phyloP scores from a whole-genome alignment of 176 grass and related monocot species.

The Triticum dicoccoides region DNA sequence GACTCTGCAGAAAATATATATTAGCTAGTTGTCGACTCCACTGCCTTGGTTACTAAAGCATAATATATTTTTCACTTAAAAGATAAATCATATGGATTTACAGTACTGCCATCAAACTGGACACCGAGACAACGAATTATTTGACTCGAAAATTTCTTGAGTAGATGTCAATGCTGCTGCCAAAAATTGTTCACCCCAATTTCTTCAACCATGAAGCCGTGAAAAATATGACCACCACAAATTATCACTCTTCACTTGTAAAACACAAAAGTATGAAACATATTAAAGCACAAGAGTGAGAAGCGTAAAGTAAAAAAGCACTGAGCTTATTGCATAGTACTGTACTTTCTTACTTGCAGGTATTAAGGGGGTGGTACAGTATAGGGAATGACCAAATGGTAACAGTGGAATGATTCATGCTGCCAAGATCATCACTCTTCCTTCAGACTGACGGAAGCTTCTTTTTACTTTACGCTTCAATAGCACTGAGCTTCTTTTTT shows the following conservation, averaged over 20 bases:
- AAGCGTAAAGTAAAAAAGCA: background rate
- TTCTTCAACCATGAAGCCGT: background rate
- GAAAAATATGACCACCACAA: background rate
- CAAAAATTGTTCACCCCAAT: background rate
- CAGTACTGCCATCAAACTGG: background rate
- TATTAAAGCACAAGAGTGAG: background rate
- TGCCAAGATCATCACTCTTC: background rate
- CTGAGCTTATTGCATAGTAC: background rate
- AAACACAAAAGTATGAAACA: background rate
- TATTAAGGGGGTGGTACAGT: background rate
- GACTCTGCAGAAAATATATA: background rate
- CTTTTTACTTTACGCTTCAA: no score
- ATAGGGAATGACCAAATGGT: background rate
- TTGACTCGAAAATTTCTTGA: background rate
- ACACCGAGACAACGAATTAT: background rate
- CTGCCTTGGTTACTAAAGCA: background rate
- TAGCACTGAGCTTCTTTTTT: no score
- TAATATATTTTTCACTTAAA: background rate
- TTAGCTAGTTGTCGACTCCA: background rate
- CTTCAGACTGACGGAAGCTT: background rate
- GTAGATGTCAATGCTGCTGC: background rate
- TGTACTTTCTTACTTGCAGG: background rate
- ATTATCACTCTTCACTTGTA: no score
- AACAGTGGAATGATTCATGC: background rate
- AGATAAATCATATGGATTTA: background rate